Conservation (phyloP, 1,139 yeast genomes). For the Blastobotrys proliferans region DNA sequence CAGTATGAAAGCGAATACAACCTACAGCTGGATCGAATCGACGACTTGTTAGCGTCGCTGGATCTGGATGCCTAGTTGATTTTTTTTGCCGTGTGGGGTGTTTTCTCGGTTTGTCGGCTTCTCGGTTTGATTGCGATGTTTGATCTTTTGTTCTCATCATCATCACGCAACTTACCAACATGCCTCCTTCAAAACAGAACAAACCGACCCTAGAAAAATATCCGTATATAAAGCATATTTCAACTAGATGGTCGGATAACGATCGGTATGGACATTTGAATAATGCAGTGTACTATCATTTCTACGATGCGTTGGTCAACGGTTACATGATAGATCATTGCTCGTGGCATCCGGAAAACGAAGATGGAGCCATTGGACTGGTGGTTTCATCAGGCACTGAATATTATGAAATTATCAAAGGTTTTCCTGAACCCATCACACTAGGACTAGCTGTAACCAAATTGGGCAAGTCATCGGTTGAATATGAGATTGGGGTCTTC, state of each 20-base stretch:
- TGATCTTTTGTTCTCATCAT: too few species aligned
- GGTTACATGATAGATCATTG: constrained; percentile 29
- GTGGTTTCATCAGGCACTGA: constrained; percentile 32
- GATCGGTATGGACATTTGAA: constrained; percentile 34
- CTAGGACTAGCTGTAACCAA: constrained; percentile 30
- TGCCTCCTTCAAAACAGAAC: too few species aligned
- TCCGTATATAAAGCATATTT: constrained; percentile 22
- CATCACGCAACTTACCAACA: too few species aligned
- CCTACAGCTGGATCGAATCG: constrained; percentile 42
- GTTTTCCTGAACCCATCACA: constrained; percentile 30
- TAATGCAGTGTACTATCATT: constrained; percentile 31
- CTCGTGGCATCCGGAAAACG: constrained; percentile 18
- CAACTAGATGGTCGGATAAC: constrained; percentile 32
- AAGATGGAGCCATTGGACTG: constrained; percentile 25
- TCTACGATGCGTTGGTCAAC: constrained; percentile 31
- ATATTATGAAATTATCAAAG: constrained; percentile 28
- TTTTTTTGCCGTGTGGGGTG: too few species aligned
- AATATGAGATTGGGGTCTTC: constrained; percentile 33
- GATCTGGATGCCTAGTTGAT: constrained; percentile 22
- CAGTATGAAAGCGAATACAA: constrained; percentile 31
- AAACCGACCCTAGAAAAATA: constrained; percentile 22
- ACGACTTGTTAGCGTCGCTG: constrained; percentile 41
- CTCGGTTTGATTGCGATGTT: neutral
- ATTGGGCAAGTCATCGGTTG: constrained; percentile 30
- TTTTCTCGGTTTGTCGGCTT: too few species aligned